Evolutionary conservation across 176 grass and related monocot genomes (phyloP).

Genomic region (Phoenix dactylifera): DNA sequence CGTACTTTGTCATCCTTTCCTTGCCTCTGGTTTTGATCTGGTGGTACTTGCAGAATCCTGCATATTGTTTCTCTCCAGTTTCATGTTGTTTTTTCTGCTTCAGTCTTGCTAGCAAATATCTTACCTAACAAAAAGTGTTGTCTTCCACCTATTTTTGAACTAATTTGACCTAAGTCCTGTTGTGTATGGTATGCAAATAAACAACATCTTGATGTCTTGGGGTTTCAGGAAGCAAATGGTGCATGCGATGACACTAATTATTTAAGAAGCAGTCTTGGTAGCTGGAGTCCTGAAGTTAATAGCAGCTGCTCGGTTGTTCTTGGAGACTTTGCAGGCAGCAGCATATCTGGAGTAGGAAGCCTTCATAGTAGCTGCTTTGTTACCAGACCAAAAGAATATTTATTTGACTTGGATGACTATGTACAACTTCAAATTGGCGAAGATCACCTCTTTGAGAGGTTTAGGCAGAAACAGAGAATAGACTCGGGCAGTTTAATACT

Average conservation of each 20-base stretch:
- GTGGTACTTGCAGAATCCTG: no score
- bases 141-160: no score
- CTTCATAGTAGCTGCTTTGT: conserved; percentile 12
- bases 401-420: conserved; percentile 64
- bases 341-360: conserved; percentile 19
- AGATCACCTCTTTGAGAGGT: conserved; percentile 51
- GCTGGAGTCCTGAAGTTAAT: conserved; percentile 56
- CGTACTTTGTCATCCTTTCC: no score
- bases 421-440: conserved; percentile 41
- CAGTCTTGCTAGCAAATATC: no score
- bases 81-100: no score
- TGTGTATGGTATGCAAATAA: no score
- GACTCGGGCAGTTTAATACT: conserved; percentile 47
- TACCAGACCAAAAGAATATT: conserved; percentile 14
- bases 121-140: no score
- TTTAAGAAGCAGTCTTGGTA: conserved; percentile 50
- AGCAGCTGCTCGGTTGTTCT: conserved; percentile 20
- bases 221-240: conserved; percentile 40
- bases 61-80: no score
- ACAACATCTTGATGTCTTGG: no score
- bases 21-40: no score
- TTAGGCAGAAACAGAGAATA: conserved; percentile 58
- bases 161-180: no score
- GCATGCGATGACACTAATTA: conserved; percentile 23
- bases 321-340: conserved; percentile 18